These are phyloP conservation scores for Cryphonectria parasitica DNA, from an alignment of 2,329 filamentous ascomycete genomes.

Conservation along the genomic window DNA sequence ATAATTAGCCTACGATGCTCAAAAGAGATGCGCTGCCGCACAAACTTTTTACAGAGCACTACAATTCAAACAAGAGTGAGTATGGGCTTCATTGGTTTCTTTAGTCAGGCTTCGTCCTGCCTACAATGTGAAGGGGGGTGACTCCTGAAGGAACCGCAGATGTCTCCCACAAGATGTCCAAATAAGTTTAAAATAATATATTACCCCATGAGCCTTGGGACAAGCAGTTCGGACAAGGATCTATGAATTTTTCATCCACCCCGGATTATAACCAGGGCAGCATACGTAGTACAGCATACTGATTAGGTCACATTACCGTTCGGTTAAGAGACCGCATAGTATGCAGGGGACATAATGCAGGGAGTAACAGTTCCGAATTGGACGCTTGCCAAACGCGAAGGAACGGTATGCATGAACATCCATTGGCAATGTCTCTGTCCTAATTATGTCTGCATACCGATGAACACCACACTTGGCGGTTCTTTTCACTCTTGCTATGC, in stretches of 20 bases:
- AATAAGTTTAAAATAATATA: slow-evolving; percentile 1
- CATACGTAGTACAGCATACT: background rate
- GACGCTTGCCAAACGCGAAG: background rate
- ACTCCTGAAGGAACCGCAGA: background rate
- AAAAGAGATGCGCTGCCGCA: background rate
- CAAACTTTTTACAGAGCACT: background rate
- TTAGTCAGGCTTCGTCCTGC: background rate
- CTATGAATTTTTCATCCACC: background rate
- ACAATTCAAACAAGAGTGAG: background rate
- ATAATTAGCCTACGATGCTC: background rate
- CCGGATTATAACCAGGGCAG: background rate
- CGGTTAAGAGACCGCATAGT: background rate
- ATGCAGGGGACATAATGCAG: background rate
- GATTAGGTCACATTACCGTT: background rate
- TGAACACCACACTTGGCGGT: too few relatives aligned
- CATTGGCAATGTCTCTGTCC: too few relatives aligned
- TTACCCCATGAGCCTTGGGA: background rate
- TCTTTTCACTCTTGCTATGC: background rate
- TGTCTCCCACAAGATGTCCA: background rate
- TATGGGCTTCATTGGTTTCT: background rate
- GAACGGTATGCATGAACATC: background rate
- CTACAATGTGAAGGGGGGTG: background rate
- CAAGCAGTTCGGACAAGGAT: background rate
- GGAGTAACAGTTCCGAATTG: too few relatives aligned
- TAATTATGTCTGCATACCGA: background rate